Evolutionary conservation across 1,139 yeast genomes (phyloP).

Genomic region (Suhomyces guaymorum): DNA sequence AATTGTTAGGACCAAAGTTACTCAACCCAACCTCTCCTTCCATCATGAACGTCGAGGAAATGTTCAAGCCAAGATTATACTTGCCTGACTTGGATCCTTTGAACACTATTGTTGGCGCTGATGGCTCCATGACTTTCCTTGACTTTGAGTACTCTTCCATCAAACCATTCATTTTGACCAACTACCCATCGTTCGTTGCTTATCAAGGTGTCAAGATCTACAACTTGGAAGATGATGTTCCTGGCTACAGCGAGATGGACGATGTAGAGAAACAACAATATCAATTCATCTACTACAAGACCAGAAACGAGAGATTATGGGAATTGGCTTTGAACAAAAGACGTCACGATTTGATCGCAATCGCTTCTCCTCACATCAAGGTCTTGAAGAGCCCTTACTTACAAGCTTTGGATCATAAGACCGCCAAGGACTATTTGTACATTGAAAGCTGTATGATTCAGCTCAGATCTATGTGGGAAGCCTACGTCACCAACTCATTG

Average conservation of each 20-base stretch:
- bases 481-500: constrained; percentile 64
- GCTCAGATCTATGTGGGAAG: constrained; percentile 73
- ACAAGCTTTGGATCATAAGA: constrained; percentile 64
- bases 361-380: constrained; percentile 77
- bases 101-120: constrained; percentile 62
- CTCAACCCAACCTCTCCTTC: constrained; percentile 51
- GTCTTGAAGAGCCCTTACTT: constrained; percentile 65
- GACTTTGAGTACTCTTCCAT: constrained; percentile 82
- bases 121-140: constrained; percentile 49
- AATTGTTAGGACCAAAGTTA: constrained; percentile 54
- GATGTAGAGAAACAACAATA: constrained; percentile 78
- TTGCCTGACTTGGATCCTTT: constrained; percentile 89
- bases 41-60: constrained; percentile 58
- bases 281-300: constrained; percentile 81
- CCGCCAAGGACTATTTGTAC: constrained; percentile 61
- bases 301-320: constrained; percentile 90
- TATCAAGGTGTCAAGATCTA: constrained; percentile 88
- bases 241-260: constrained; percentile 63
- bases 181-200: constrained; percentile 78
- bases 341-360: constrained; percentile 67
- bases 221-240: constrained; percentile 71
- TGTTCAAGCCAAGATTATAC: constrained; percentile 72
- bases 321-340: constrained; percentile 70
- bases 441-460: constrained; percentile 71
- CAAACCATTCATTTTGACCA: constrained; percentile 77